phyloP scores from a whole-genome alignment of 208 protist species.

The Trypanosoma cruzi region DNA sequence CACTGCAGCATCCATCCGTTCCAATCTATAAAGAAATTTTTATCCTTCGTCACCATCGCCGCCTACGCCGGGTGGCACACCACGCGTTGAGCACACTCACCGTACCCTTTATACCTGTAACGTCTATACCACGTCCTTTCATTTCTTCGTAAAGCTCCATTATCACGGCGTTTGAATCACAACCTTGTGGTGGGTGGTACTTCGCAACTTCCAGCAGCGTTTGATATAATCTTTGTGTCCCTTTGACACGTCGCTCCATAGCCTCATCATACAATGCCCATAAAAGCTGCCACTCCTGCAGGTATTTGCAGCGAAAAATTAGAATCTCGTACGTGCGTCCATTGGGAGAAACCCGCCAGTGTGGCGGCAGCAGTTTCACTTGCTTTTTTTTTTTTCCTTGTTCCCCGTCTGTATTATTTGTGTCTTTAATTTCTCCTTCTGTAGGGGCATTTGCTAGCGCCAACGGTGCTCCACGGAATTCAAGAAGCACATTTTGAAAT shows the following conservation, averaged over 20 bases:
- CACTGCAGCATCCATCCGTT: background rate
- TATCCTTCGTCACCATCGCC: slow-evolving; percentile 21
- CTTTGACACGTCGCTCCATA: slow-evolving; percentile 34
- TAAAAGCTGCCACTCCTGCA: slow-evolving; percentile 69
- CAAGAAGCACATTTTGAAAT: slow-evolving; percentile 52
- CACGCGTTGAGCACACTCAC: slow-evolving; percentile 78
- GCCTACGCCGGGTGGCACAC: slow-evolving; percentile 44
- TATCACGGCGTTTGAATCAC: slow-evolving; percentile 41
- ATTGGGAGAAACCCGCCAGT: slow-evolving; percentile 57
- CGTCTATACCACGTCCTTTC: slow-evolving; percentile 47
- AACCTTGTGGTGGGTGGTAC: slow-evolving; percentile 39
- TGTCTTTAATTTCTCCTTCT: slow-evolving; percentile 2
- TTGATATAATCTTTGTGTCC: slow-evolving; percentile 64
- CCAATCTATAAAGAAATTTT: background rate
- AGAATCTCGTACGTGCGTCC: slow-evolving; percentile 80
- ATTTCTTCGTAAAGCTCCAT: slow-evolving; percentile 71
- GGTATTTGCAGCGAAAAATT: slow-evolving; percentile 52
- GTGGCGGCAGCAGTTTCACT: slow-evolving; percentile 31
- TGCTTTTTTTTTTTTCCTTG: slow-evolving; percentile 1
- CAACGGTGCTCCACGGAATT: slow-evolving; percentile 56
- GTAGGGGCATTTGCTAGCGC: background rate
- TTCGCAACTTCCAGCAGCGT: slow-evolving; percentile 48
- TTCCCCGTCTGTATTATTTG: background rate
- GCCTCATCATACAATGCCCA: slow-evolving; percentile 80
- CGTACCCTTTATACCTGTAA: slow-evolving; percentile 47